Conservation (phyloP, 192 early-diverging fungal species). For the Coemansia sp. region DNA sequence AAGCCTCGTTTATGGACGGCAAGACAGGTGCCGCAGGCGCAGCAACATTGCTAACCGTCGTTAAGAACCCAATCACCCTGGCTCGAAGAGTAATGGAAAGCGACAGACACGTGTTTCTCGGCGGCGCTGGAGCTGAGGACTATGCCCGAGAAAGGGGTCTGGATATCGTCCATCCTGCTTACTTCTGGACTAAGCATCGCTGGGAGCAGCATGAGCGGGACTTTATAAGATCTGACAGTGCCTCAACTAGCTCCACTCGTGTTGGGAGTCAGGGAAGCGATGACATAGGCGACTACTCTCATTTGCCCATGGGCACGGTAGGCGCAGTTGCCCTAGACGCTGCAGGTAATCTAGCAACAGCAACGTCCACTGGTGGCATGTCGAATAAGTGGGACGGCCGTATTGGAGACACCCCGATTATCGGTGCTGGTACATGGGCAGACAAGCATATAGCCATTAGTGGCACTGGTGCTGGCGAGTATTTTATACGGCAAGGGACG, state of each 20-base stretch:
- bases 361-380: slow-evolving; percentile 44
- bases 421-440: slow-evolving; percentile 49
- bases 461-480: slow-evolving; percentile 38
- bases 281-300: slow-evolving; percentile 15
- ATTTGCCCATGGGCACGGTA: slow-evolving; percentile 40
- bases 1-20: slow-evolving; percentile 40
- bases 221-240: slow-evolving; percentile 9
- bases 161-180: slow-evolving; percentile 34
- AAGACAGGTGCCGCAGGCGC: slow-evolving; percentile 30
- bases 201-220: slow-evolving; percentile 28
- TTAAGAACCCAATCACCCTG: slow-evolving; percentile 40
- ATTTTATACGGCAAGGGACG: slow-evolving; percentile 27
- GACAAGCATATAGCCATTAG: slow-evolving; percentile 28
- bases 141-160: slow-evolving; percentile 27
- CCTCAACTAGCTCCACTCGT: background rate
- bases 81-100: slow-evolving; percentile 47
- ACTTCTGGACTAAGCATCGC: slow-evolving; percentile 44
- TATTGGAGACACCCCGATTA: slow-evolving; percentile 37
- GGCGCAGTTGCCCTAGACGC: slow-evolving; percentile 39
- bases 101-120: slow-evolving; percentile 30
- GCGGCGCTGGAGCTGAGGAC: slow-evolving; percentile 32
- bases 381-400: slow-evolving; percentile 40
- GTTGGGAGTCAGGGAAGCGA: background rate
- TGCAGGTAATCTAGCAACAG: slow-evolving; percentile 26
- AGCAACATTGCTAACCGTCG: slow-evolving; percentile 36